Evolutionary conservation across 2,329 filamentous ascomycete species (phyloP), one percentile per base, ranked within the genome.

Genomic region (Neoascochyta sp.): DNA sequence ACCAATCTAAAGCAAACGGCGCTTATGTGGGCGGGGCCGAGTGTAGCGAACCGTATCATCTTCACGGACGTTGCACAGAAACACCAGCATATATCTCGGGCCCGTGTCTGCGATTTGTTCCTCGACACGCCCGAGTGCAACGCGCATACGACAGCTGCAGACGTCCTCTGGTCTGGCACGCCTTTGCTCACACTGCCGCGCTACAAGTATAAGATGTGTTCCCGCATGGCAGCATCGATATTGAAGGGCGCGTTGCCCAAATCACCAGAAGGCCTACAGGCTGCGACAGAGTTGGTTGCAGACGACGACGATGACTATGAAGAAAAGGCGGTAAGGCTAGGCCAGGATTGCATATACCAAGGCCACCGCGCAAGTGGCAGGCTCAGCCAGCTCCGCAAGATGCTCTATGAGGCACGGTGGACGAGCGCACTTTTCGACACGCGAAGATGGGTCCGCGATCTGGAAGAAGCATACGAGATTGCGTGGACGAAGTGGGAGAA

Each of bases 181-280:
- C 92, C 92, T 4, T 69, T 98, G 13, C 71, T 98, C 16, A 98
- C 92, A 0, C 72, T 92, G 16, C 89, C 92, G 8, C 78, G 92
- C 19, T 95, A 96, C 62, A 78, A 84, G 28, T 95, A 95, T 67
- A 98, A 98, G 65, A 98, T 98, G 92, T 98, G 92, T 64, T 94
- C 87, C 23, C 84, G 92, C 31, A 98, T 98, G 84, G 92, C 90
- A 5, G 89, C 92, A 5, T 95, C 87, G 8, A 96, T 98, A 34
- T 73, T 98, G 16, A 85, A 80, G 43, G 92, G 92, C 10, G 92
- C 92, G 0, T 67, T 98, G 3, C 92, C 92, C 0, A 82, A 80
- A 45, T 73, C 70, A 0, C 65, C 70, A 2, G 77, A 79, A n/a
- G 88, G 90, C 3, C 66, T 68, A 5, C 69, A 68, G 34, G 85